phyloP scores from a whole-genome alignment of 2,329 filamentous ascomycete species.

The Monilinia polystroma region DNA sequence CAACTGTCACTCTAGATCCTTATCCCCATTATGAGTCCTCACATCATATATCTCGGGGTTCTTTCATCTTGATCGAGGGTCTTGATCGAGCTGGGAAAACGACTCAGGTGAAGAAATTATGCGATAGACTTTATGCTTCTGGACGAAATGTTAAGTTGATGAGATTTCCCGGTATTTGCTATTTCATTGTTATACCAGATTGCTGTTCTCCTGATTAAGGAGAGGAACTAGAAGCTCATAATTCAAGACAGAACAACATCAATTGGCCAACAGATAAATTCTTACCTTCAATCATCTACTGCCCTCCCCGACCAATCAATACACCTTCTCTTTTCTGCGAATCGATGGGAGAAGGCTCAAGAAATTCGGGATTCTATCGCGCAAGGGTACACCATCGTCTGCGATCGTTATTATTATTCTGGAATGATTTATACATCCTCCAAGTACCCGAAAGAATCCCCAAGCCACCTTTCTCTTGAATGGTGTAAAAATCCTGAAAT shows the following conservation, averaged over 20 bases:
- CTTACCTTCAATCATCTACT: constrained; percentile 59
- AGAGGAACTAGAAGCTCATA: constrained; percentile 9
- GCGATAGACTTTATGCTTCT: constrained; percentile 49
- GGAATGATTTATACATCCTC: constrained; percentile 92
- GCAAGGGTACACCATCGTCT: constrained; percentile 71
- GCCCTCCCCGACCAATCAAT: constrained; percentile 68
- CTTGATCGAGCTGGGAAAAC: constrained; percentile 72
- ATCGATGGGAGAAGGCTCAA: constrained; percentile 60
- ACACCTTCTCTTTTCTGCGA: constrained; percentile 71
- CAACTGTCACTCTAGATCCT: constrained; percentile 18
- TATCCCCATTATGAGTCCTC: constrained; percentile 37
- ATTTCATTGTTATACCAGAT: background rate
- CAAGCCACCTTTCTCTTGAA: constrained; percentile 55
- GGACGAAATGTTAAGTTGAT: constrained; percentile 57
- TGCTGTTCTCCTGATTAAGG: background rate
- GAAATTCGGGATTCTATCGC: constrained; percentile 55
- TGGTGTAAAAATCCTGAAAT: constrained; percentile 87
- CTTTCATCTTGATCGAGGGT: constrained; percentile 69
- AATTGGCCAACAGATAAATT: constrained; percentile 67
- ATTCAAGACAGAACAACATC: constrained; percentile 61
- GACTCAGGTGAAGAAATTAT: constrained; percentile 63
- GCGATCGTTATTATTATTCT: constrained; percentile 94
- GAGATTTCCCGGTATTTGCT: constrained; percentile 61
- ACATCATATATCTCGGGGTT: constrained; percentile 47
- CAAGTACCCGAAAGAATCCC: constrained; percentile 64